phyloP scores from a whole-genome alignment of 257 asterid genomes.

The Scutellaria barbata region DNA sequence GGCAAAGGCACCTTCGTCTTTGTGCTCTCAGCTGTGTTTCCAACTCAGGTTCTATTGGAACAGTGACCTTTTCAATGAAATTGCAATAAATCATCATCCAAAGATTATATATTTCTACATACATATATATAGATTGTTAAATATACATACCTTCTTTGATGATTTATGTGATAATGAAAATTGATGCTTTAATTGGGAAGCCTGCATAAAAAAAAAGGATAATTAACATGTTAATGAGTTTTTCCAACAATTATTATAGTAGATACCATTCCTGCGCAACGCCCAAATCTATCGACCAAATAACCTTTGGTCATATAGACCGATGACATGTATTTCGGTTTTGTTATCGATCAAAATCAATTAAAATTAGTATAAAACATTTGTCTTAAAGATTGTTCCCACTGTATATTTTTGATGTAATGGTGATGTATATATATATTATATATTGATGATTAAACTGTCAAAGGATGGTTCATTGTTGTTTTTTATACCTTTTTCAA shows the following conservation, averaged over 20 bases:
- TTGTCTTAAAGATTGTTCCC: too few species aligned
- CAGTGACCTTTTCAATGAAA: conserved; percentile 54
- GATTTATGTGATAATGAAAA: conserved; percentile 62
- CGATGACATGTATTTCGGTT: too few species aligned
- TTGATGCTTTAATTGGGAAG: conserved; percentile 73
- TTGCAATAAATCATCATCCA: conserved; percentile 23
- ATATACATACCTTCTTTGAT: conserved; percentile 57
- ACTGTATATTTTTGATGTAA: too few species aligned
- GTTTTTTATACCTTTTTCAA: conserved; percentile 56
- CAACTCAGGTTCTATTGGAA: conserved; percentile 82
- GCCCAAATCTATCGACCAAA: too few species aligned
- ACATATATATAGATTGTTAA: not conserved
- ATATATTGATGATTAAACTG: not conserved
- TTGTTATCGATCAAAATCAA: too few species aligned
- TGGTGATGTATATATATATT: too few species aligned
- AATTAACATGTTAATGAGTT: conserved; percentile 1
- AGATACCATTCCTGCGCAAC: too few species aligned
- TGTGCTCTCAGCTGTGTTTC: conserved; percentile 81
- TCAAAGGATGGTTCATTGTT: not conserved
- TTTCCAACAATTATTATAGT: not conserved
- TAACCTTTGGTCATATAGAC: too few species aligned
- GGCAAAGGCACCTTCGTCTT: conserved; percentile 53
- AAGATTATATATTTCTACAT: not conserved
- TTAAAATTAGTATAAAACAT: too few species aligned
- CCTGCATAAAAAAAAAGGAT: conserved; percentile 47